phyloP scores from a whole-genome alignment of 192 early-diverging fungal genomes.

The Phycomyces blakesleeanus region DNA sequence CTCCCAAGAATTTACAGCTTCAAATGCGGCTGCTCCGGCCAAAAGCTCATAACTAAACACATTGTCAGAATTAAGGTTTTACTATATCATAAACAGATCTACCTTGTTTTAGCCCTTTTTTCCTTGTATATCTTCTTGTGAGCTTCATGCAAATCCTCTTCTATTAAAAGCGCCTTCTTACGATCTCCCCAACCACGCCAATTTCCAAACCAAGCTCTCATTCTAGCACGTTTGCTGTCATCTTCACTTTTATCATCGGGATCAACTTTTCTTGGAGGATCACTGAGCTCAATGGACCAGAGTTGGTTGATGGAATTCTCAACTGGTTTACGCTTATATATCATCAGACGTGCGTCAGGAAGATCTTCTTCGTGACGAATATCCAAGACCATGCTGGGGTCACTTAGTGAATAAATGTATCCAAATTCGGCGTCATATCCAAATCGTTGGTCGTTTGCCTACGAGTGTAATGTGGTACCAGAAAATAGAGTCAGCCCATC shows the following conservation, averaged over 20 bases:
- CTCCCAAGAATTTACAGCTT: constrained; percentile 33
- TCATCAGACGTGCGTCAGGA: constrained; percentile 18
- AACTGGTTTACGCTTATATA: constrained; percentile 19
- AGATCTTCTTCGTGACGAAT: constrained; percentile 12
- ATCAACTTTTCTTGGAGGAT: constrained; percentile 20
- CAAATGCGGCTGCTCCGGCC: constrained; percentile 30
- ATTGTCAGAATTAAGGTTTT: neutral
- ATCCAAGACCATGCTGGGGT: constrained; percentile 19
- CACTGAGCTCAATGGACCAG: constrained; percentile 23
- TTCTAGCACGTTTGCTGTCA: constrained; percentile 18
- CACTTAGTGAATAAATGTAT: constrained; percentile 22
- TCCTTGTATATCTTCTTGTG: constrained; percentile 32
- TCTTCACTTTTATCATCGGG: constrained; percentile 18
- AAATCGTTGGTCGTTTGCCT: constrained; percentile 34
- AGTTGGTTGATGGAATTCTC: constrained; percentile 27
- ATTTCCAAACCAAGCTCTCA: constrained; percentile 28
- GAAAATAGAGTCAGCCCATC: neutral
- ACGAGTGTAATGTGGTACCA: neutral
- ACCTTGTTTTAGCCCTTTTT: constrained; percentile 19
- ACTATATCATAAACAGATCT: neutral
- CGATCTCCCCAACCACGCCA: constrained; percentile 22
- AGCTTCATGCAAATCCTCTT: constrained; percentile 23
- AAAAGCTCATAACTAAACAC: constrained; percentile 20
- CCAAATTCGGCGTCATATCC: constrained; percentile 25
- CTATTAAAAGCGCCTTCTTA: constrained; percentile 6